These are phyloP conservation scores for Wickerhamomyces sp. DNA, from an alignment of 1,139 yeast species.

Conservation along the genomic window DNA sequence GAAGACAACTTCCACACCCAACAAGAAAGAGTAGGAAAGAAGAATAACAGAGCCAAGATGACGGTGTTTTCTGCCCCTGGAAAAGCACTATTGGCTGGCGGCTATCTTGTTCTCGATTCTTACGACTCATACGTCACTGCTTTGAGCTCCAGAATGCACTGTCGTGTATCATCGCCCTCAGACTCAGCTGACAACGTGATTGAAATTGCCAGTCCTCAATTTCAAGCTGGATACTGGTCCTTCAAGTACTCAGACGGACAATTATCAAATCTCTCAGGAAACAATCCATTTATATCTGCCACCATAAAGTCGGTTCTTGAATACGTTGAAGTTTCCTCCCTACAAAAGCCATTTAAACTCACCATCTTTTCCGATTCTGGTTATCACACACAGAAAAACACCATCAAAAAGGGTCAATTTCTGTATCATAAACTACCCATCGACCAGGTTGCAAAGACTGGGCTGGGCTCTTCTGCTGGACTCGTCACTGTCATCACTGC, in stretches of 20 bases:
- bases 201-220: not conserved
- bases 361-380: conserved; percentile 82
- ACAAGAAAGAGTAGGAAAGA: too few relatives aligned
- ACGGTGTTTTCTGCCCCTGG: too few relatives aligned
- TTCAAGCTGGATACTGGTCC: not conserved
- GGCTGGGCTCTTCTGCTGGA: conserved; percentile 95
- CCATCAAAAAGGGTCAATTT: conserved; percentile 40
- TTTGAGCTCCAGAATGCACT: conserved; percentile 1
- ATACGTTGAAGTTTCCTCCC: not conserved
- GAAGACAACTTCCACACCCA: too few relatives aligned
- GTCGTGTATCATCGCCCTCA: not conserved
- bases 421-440: conserved; percentile 57
- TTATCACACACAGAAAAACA: conserved; percentile 70
- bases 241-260: not conserved
- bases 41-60: too few relatives aligned
- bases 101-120: not conserved
- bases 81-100: conserved; percentile 1
- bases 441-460: conserved; percentile 81
- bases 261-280: not conserved
- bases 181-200: not conserved
- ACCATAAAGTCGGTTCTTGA: not conserved
- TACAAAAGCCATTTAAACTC: not conserved
- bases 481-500: conserved; percentile 77
- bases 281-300: not conserved
- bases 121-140: conserved; percentile 1